A percentile compares a stretch with the other conserved stretches of the same genome.
These are phyloP conservation scores for Tolypocladium sp. DNA, from an alignment of 2,329 filamentous ascomycete species.

Conservation along the genomic window DNA sequence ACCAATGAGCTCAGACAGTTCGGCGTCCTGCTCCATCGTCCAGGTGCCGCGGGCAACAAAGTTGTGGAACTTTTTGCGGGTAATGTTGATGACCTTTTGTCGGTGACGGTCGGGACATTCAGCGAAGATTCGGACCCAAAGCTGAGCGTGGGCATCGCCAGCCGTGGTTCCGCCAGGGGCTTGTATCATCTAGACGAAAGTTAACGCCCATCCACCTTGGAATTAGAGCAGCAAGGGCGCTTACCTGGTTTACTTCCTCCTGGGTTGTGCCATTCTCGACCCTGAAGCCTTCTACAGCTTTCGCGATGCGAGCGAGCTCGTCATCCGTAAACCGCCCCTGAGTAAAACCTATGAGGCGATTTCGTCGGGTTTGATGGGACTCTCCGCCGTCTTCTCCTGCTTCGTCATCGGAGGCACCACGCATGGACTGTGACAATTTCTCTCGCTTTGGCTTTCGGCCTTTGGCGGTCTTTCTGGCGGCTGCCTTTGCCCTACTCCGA, in stretches of 20 bases:
- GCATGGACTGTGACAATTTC: constrained; percentile 12
- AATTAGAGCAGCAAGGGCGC: constrained; percentile 7
- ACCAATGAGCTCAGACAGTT: constrained; percentile 24
- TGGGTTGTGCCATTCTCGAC: constrained; percentile 32
- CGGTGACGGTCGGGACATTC: constrained; percentile 41
- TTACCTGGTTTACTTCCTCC: constrained; percentile 36
- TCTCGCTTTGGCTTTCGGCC: constrained; percentile 6
- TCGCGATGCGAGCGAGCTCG: constrained; percentile 31
- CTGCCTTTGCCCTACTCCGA: constrained; percentile 18
- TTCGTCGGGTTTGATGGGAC: constrained; percentile 9
- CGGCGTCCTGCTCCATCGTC: constrained; percentile 26
- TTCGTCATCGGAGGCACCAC: constrained; percentile 9
- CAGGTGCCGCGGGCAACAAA: constrained; percentile 44
- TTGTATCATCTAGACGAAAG: constrained; percentile 23
- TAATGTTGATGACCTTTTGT: constrained; percentile 45
- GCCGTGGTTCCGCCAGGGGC: constrained; percentile 24
- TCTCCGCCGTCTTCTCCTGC: constrained; percentile 8
- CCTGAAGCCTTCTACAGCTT: constrained; percentile 34
- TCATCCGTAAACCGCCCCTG: constrained; percentile 33
- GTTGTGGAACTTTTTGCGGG: constrained; percentile 57
- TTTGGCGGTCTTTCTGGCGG: constrained; percentile 14
- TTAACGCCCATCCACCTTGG: background rate
- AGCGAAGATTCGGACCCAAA: constrained; percentile 41
- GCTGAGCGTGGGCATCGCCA: constrained; percentile 25
- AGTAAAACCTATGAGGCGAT: constrained; percentile 17